Base-by-base conservation (phyloP, 2,329 filamentous ascomycete genomes). In the Penicillium aurantiogriseum region DNA sequence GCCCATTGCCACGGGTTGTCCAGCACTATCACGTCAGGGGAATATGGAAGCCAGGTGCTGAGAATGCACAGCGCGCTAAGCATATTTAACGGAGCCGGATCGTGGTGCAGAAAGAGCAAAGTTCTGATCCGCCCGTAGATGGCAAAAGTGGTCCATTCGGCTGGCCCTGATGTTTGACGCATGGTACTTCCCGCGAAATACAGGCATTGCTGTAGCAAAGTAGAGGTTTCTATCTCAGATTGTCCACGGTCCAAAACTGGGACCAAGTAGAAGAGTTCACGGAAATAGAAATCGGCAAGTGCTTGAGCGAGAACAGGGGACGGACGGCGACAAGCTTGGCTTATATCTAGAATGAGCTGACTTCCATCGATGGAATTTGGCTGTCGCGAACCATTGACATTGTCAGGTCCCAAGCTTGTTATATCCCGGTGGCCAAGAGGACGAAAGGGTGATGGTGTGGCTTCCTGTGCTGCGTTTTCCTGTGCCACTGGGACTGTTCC, bases 1-100 rank as follows among this genome's bases (percentile, higher is more conserved):
- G 40, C n/a, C 58, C 58, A 60, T 39, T 60, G 55, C 54, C 55
- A 60, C 9, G 58, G 58, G 13, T 51, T 58, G 23, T 60, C 55
- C 11, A 60, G 36, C 13, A 54, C 43, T 29, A 57, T 40, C 21
- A 36, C 54, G 11, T 46, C 46, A 11, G 50, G 42, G 2, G 49
- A 43, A 42, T 56, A 58, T 31, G 56, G 56, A 23, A 47, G 47
- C 56, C 56, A 58, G 3, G 52, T 53, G 4, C 52, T 50, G 13
- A 58, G 25, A 11, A 58, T 51, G 4, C 52, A 56, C n/a, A 58
- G 40, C 4, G 56, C 29, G 10, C 17, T 40, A 29, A 58, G 46
- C 27, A 55, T 58, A 29, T 58, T 47, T 5, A 56, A 40, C 11
- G 56, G 52, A 25, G 31, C 23, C 29, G 47, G 52, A 25, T 58